Evolutionary conservation across 2,329 filamentous ascomycete species (phyloP).

Genomic region (Knufia petricola): DNA sequence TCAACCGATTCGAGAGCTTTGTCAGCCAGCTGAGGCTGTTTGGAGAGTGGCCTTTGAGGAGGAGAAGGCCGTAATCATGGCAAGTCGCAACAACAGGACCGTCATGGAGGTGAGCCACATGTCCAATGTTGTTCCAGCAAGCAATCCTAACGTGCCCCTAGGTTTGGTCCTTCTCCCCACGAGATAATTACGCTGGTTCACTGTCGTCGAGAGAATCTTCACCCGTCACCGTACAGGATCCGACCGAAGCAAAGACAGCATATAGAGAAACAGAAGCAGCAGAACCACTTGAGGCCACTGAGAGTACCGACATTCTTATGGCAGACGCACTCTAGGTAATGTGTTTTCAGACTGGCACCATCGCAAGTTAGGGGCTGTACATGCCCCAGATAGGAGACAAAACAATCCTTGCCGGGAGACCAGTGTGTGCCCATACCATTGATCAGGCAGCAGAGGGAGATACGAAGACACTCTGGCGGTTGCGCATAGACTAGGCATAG

Average conservation of each 20-base stretch:
- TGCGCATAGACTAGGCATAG: no score
- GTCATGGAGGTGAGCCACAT: constrained; percentile 79
- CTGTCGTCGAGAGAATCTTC: neutral
- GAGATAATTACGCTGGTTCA: constrained; percentile 38
- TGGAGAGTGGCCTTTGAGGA: constrained; percentile 98
- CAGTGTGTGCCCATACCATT: no score
- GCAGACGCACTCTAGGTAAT: neutral
- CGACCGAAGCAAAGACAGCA: neutral
- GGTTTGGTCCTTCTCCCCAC: constrained; percentile 93
- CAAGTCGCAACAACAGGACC: constrained; percentile 71
- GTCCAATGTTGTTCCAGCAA: neutral
- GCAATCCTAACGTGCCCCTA: constrained; percentile 29
- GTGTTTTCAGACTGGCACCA: neutral
- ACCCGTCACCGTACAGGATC: neutral
- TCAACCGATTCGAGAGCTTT: constrained; percentile 79
- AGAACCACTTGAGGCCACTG: neutral
- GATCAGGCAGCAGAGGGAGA: no score
- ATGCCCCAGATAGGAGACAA: neutral
- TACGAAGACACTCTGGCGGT: no score
- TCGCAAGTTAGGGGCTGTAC: neutral
- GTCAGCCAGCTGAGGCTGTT: constrained; percentile 83
- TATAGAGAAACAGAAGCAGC: neutral
- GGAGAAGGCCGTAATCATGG: constrained; percentile 95
- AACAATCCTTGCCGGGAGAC: no score
- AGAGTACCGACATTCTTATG: constrained; percentile 1